Base-by-base conservation (phyloP, 1,284 basidiomycete genomes). In the Austroboletus rostrupii region DNA sequence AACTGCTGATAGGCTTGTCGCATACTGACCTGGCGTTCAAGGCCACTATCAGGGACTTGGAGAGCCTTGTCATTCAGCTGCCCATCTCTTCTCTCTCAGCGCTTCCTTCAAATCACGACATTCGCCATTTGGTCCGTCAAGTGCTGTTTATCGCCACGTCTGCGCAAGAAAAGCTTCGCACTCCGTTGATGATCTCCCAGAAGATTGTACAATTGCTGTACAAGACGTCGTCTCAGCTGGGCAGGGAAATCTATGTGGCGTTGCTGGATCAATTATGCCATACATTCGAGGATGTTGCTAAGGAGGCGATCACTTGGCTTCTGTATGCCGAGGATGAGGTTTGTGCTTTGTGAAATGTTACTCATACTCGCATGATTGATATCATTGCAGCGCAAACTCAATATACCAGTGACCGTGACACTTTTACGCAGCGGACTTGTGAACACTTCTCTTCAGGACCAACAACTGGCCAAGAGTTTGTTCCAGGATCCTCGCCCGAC, bases 251-350 rank as follows among this genome's bases (percentile, higher is more conserved):
- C 21, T 98, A 94, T 68, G 92, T 93, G 31, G 81, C 86, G 33
- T 73, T 99, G 43, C 75, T 99, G 20, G 90, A 96, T 57, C 86
- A 91, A 55, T 76, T 99, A 20, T 99, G 97, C 70, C 84, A 87
- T 56, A 75, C 86, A 26, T 96, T 92, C 55, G 84, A 90, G 60
- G 93, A 97, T 61, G 95, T 97, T 40, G 92, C 90, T 19, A 93
- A 93, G 70, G 97, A 99, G 72, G 97, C 96, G 10, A 90, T 95
- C 50, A 92, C 90, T 13, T 99, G 97, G 97, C 75, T 99, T 46
- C 75, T 98, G 44, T 97, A 95, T 65, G 92, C 96, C 14, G 95
- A 99, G 67, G 97, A 99, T 69, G 91, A 96, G 73, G 91, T 92
- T 54, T 53, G 81, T 72, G 2, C 16, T 45, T 43, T 8, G 23